Base-by-base conservation (phyloP, 805 yeast genomes). In the Kazachstania kunashirensis region DNA sequence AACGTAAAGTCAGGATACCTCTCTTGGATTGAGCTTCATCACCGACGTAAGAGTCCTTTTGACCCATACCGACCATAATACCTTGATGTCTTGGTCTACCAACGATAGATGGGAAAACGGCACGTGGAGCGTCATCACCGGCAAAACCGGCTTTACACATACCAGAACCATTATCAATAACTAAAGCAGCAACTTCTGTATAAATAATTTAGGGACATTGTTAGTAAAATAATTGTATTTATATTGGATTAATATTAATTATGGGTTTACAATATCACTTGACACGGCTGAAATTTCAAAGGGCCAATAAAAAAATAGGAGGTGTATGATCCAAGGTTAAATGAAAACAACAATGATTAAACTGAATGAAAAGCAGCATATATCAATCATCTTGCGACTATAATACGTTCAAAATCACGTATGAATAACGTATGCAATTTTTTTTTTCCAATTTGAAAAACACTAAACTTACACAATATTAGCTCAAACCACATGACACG, bases 61-160 rank as follows among this genome's bases (percentile, higher is more conserved):
- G 97, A 67, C 96, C 96, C 96, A 92, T 86, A 70, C 98, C 98
- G 58, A 89, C 97, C 96, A 88, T 88, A 77, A 86, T 88, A 80
- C 97, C 97, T 71, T 92, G 97, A 70, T 92, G 98, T 79, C 95
- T 88, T 75, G 98, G 97, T 75, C 98, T 92, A 74, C 98, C 98
- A 51, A 89, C 98, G 63, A 92, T 89, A 47, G 97, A 92, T 64
- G 98, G 98, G 89, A 92, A 92, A 57, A 92, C 98, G 61, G 98
- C 97, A 70, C 96, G 84, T 66, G 98, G 98, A 51, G 97, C 97
- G 75, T 92, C 98, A 66, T 92, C 97, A 76, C 98, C 98, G 79
- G 98, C 97, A 67, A 88, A 92, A 72, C 98, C 98, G 89, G 98
- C 98, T 70, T 92, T 92, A 81, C 98, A 92, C 97, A 92, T 92